Evolutionary conservation across 371 early-diverging fungal genomes (phyloP), one percentile per base, ranked within the genome.

Genomic region (Rhizopus delemar): DNA sequence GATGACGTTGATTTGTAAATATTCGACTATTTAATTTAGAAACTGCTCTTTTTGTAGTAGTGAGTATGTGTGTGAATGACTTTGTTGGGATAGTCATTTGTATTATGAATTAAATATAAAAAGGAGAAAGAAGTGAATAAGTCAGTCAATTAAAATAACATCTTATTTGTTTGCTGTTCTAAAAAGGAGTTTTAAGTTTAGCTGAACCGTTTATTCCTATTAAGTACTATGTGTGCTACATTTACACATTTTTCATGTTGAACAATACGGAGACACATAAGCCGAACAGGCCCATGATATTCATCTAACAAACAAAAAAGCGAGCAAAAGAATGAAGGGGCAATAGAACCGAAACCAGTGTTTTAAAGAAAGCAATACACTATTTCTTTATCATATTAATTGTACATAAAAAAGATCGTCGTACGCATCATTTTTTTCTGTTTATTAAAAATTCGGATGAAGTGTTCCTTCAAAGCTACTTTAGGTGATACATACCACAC

Each of bases 191-290:
- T 48, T 48, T 3, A 48, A 48, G 8, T 22, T 48, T 29, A 29
- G 13, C 8, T 13, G 8, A 38, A 38, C 39, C 3, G 39, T 38
- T 38, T 38, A 48, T 48, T 22, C 48, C 48, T 28, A 4, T 29
- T 48, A 7, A 9, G 48, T 29, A 29, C 12, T 12, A n/a, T 48
- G 28, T 48, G 48, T 48, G 48, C 31, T 28, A 48, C 48, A 7
- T 8, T 9, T 48, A 28, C 28, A 28, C 43, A 43, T 5, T 28
- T 48, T 48, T 15, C 48, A n/a, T 48, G 48, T 48, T n/a, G 11
- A 48, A 48, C 48, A 28, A 29, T 48, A 48, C 48, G 48, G 48
- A 48, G 29, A 29, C 7, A 48, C 12, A 48, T 8, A 48, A 48
- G 48, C 48, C 48, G 48, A 48, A 15, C 12, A 36, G 36, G 36